These are phyloP conservation scores for Setomelanomma holmii DNA, from an alignment of 2,329 filamentous ascomycete genomes.

Conservation along the genomic window DNA sequence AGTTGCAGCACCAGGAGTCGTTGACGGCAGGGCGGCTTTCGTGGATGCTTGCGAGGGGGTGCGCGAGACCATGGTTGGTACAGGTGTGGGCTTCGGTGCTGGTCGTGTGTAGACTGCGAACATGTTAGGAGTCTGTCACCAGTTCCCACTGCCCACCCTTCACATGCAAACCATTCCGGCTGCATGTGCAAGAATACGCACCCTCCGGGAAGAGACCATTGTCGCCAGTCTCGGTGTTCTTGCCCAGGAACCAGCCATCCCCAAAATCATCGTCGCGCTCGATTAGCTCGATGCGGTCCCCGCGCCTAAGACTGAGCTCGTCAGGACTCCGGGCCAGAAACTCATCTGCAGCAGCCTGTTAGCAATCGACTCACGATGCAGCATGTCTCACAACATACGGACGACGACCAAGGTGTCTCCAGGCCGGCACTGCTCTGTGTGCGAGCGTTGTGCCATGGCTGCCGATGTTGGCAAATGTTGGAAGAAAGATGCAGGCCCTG, in stretches of 20 bases:
- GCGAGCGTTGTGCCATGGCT: constrained; percentile 41
- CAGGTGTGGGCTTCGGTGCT: constrained; percentile 56
- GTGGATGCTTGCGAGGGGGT: constrained; percentile 33
- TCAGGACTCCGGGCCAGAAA: constrained; percentile 91
- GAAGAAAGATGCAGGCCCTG: constrained; percentile 8
- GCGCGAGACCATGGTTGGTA: constrained; percentile 40
- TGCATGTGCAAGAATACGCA: constrained; percentile 49
- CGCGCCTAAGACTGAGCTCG: constrained; percentile 87
- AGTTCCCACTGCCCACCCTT: too few relatives aligned
- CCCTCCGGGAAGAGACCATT: constrained; percentile 85
- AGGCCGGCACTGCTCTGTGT: constrained; percentile 61
- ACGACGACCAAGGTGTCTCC: constrained; percentile 75
- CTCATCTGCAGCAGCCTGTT: constrained; percentile 69
- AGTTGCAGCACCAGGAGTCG: constrained; percentile 21
- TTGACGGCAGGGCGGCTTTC: constrained; percentile 12
- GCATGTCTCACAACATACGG: constrained; percentile 62
- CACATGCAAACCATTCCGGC: background rate
- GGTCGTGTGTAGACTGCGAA: constrained; percentile 67
- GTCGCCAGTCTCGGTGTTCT: constrained; percentile 74
- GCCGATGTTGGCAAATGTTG: constrained; percentile 4
- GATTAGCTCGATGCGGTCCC: constrained; percentile 81
- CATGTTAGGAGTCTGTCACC: constrained; percentile 25
- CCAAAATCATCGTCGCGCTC: constrained; percentile 89
- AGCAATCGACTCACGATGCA: constrained; percentile 5
- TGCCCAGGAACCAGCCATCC: constrained; percentile 83